Evolutionary conservation across 805 yeast species (phyloP), one percentile per base, ranked within the genome.

Genomic region (Saccharomycopsis fodiens): DNA sequence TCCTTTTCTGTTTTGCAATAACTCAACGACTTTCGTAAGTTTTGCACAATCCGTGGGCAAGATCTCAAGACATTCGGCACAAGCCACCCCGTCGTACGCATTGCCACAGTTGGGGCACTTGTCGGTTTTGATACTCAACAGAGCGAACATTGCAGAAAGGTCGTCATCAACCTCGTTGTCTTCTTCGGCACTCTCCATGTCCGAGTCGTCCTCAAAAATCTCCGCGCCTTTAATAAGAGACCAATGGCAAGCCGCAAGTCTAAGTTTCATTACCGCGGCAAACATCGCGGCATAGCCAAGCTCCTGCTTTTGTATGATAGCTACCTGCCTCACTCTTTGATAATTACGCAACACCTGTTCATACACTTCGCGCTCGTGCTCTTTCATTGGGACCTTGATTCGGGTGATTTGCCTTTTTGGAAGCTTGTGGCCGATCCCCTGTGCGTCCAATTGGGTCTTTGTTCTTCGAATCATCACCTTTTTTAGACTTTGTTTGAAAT

Each of bases 381-480:
- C 41, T 5, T 7, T 7, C 19, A 38, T 20, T 38, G 22, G 32
- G 7, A 21, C 13, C 16, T 16, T 15, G 22, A 23, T 5, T 15
- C 25, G 22, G 4, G n/a, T 19, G 16, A 13, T 19, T n/a, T 16
- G 10, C 6, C 32, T n/a, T 5, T n/a, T 7, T 20, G 16, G 21
- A 10, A 22, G 16, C 25, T 23, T 32, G 20, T 10, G 19, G 8
- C 35, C 35, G 7, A 32, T 19, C 5, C 35, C 35, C 15, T 35
- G 17, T 12, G 13, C 41, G 1, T 41, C 47, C 2, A 74, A 51
- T 2, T 70, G 61, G 1, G 54, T 58, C 52, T 73, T 73, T 5
- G 73, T 68, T 35, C 79, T 61, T 37, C 78, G 59, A 29, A 73
- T 52, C 73, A 73, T 67, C n/a, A 70, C 42, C 3, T 48, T 52